Evolutionary conservation across 768 basidiomycete species (phyloP).

Genomic region (Kwoniella sp.): DNA sequence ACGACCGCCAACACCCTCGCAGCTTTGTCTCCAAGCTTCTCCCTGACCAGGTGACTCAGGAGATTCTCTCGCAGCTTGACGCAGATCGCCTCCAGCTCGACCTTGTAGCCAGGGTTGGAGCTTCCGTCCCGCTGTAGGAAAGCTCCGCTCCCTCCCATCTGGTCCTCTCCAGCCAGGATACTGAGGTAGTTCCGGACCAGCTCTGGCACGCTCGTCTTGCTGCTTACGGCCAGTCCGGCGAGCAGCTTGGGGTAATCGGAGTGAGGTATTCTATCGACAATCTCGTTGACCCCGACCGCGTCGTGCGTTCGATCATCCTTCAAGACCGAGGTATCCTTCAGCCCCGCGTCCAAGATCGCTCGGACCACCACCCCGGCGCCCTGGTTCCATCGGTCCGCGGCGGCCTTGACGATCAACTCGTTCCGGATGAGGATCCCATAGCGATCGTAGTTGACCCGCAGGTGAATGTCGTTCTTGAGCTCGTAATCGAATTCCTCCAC

Average conservation of each 20-base stretch:
- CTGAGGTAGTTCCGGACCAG: conserved; percentile 28
- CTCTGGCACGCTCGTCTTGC: conserved; percentile 20
- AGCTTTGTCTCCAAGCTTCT: conserved; percentile 76
- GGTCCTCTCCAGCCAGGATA: conserved; percentile 36
- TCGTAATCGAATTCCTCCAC: conserved; percentile 29
- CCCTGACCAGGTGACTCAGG: conserved; percentile 58
- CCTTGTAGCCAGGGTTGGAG: conserved; percentile 28
- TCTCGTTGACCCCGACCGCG: conserved; percentile 25
- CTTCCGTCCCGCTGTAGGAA: conserved; percentile 23
- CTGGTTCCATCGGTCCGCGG: conserved; percentile 72
- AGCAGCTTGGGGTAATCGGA: conserved; percentile 14
- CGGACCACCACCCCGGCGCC: conserved; percentile 67
- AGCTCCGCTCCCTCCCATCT: conserved; percentile 13
- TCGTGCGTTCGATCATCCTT: conserved; percentile 17
- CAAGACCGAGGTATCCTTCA: conserved; percentile 21
- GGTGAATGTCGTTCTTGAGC: conserved; percentile 64
- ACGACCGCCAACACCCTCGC: conserved; percentile 76
- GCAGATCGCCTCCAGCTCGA: conserved; percentile 36
- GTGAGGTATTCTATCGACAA: conserved; percentile 26
- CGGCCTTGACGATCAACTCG: conserved; percentile 70
- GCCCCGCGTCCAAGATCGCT: conserved; percentile 65
- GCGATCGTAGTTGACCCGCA: conserved; percentile 82
- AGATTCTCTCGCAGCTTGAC: conserved; percentile 62
- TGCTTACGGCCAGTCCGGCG: conserved; percentile 19
- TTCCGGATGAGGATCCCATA: conserved; percentile 85